phyloP scores from a whole-genome alignment of 495 filamentous ascomycete species.

The Glutinoglossum americanum region DNA sequence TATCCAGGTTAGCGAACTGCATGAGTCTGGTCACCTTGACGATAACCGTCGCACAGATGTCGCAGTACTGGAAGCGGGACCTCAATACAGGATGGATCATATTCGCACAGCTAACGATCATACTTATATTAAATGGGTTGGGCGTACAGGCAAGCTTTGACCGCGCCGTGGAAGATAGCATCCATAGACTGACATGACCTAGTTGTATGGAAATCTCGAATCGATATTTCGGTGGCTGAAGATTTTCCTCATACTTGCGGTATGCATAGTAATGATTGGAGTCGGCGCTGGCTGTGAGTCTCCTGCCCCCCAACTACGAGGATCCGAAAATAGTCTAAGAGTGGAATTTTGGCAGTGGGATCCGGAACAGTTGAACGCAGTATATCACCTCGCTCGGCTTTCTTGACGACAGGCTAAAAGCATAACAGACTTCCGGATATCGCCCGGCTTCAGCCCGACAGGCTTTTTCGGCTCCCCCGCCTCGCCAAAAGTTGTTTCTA shows the following conservation, averaged over 20 bases:
- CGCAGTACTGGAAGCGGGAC: neutral
- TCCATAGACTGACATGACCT: neutral
- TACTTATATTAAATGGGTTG: too few relatives aligned
- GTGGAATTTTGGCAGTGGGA: too few relatives aligned
- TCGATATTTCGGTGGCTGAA: constrained; percentile 15
- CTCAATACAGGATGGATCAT: too few relatives aligned
- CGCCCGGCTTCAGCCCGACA: constrained; percentile 10
- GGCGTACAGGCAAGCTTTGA: too few relatives aligned
- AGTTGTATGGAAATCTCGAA: constrained; percentile 17
- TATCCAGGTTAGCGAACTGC: constrained; percentile 11
- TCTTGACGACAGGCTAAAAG: too few relatives aligned
- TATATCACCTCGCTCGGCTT: too few relatives aligned
- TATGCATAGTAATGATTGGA: constrained; percentile 12
- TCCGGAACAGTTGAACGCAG: too few relatives aligned
- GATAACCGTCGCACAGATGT: constrained; percentile 10
- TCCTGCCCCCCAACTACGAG: neutral
- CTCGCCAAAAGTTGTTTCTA: neutral
- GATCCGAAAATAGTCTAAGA: too few relatives aligned
- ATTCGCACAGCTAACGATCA: too few relatives aligned
- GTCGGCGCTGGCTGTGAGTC: constrained; percentile 13
- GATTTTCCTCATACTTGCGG: constrained; percentile 10
- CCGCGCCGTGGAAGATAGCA: neutral
- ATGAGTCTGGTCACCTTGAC: constrained; percentile 16
- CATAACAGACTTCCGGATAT: too few relatives aligned
- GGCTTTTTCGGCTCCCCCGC: constrained; percentile 6